Base-by-base conservation (phyloP, 1,284 basidiomycete genomes). In the Puccinia horiana region DNA sequence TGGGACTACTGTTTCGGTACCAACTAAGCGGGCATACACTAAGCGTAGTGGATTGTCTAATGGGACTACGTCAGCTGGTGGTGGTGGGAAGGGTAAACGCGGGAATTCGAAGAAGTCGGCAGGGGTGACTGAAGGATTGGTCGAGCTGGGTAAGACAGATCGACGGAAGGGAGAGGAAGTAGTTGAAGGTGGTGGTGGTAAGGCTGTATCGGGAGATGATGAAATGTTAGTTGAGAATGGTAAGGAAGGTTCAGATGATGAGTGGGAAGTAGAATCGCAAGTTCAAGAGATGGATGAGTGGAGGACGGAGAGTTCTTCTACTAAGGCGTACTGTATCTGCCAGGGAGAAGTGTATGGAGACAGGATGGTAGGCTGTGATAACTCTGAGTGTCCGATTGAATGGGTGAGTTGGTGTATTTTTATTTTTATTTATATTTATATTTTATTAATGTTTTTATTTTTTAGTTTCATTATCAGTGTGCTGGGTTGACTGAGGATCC, bases 281-380 rank as follows among this genome's bases (percentile, higher is more conserved):
- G n/a, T 47, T 47, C 44, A 1, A 18, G 12, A 47, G 44, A 47
- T 9, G 44, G 44, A 47, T 11, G 44, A 1, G 44, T 8, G 44
- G 12, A 1, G 44, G 14, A 44, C 20, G 69, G 76, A 73, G 32
- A 44, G 58, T 32, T 76, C 76, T 18, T 63, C 76, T 0, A 58
- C 44, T 35, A 70, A 58, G 37, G 35, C 67, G 0, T 81, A 81
- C 26, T 81, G 78, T 74, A 61, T 81, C 42, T 81, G 78, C 49
- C 23, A 73, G 52, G 69, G 69, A 1, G n/a, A 63, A 23, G 69
- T 81, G 0, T 74, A 69, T 47, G 78, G 78, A 32, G 78, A 81
- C 18, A 29, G 69, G 58, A 81, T 81, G 78, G 78, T 81, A 2
- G 78, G 56, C 23, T 81, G 78, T 63, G 78, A 81, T 52, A 81